A percentile compares a stretch with the other conserved stretches of the same genome.
Conservation (phyloP, 805 yeast genomes). For the Wickerhamomyces bisporus region DNA sequence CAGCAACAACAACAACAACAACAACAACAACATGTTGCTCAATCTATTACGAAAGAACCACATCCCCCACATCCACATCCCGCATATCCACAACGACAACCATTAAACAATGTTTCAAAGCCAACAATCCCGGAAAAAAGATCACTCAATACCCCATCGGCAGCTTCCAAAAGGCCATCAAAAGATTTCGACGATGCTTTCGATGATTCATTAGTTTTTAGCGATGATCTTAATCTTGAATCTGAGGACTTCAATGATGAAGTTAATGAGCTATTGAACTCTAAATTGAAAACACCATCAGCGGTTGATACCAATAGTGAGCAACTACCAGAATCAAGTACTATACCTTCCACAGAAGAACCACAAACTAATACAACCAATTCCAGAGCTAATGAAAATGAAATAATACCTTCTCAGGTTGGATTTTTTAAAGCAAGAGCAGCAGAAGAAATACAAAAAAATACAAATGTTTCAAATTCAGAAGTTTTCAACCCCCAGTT, state of each 20-base stretch:
- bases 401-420: constrained; percentile 16
- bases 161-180: constrained; percentile 1
- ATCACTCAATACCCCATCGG: constrained; percentile 1
- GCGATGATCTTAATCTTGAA: constrained; percentile 41
- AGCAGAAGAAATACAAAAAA: constrained; percentile 51
- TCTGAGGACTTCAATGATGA: constrained; percentile 30
- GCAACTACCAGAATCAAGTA: constrained; percentile 1
- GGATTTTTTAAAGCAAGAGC: constrained; percentile 61
- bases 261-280: constrained; percentile 17
- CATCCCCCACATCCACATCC: too few species aligned
- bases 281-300: constrained; percentile 15
- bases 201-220: constrained; percentile 51
- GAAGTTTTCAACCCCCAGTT: constrained; percentile 51
- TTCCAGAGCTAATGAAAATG: constrained; percentile 3
- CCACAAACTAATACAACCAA: neutral
- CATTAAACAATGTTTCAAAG: neutral
- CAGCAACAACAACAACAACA: too few species aligned
- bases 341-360: neutral
- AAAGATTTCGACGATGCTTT: constrained; percentile 30
- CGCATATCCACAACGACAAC: constrained; percentile 1
- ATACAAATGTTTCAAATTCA: constrained; percentile 30
- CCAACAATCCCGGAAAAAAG: constrained; percentile 17
- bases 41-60: too few species aligned
- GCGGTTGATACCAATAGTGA: constrained; percentile 10
- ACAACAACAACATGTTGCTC: constrained; percentile 2